phyloP scores from a whole-genome alignment of 495 filamentous ascomycete species.

The Penicillium goetzii region DNA sequence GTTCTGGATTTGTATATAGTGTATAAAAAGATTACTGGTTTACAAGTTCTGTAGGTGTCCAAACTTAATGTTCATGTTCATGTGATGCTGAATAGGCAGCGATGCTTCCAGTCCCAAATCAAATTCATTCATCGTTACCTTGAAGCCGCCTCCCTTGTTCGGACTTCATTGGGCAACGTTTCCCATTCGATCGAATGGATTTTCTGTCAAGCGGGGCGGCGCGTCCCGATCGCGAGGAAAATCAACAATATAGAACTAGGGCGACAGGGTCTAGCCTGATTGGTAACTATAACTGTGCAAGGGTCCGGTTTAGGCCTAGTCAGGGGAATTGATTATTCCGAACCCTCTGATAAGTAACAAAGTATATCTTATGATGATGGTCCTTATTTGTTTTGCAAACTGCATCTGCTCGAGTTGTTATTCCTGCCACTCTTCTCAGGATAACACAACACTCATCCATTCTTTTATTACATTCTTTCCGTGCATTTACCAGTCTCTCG shows the following conservation, averaged over 20 bases:
- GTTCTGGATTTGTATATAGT: conserved; percentile 2
- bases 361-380: neutral
- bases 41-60: neutral
- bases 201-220: neutral
- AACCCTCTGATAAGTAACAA: neutral
- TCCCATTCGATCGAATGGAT: neutral
- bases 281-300: neutral
- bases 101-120: neutral
- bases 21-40: neutral
- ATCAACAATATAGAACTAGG: neutral
- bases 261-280: neutral
- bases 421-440: neutral
- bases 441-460: conserved; percentile 4
- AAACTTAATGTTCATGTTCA: conserved; percentile 3
- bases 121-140: neutral
- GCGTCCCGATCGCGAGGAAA: conserved; percentile 3
- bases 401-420: neutral
- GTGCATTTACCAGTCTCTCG: neutral
- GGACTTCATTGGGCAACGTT: neutral
- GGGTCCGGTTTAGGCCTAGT: neutral
- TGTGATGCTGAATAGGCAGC: neutral
- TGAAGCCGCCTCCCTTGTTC: neutral
- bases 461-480: neutral
- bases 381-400: neutral
- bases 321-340: neutral